Base-by-base conservation (phyloP, 495 filamentous ascomycete genomes). In the Lepidopterella palustris region DNA sequence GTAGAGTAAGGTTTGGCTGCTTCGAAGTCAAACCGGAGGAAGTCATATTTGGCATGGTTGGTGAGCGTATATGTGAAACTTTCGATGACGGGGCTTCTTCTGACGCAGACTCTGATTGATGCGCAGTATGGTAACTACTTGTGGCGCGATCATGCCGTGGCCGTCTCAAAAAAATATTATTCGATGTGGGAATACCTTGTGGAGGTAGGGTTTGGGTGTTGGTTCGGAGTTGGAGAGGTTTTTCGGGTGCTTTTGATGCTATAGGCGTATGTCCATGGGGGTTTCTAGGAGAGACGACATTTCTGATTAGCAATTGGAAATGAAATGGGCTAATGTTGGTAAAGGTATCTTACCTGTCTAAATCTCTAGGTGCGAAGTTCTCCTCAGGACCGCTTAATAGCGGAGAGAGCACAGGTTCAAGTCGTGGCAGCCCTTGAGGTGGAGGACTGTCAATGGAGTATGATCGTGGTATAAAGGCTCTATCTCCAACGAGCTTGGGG, bases 31-130 rank as follows among this genome's bases (percentile, higher is more conserved):
- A 65, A 4, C 66, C 59, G 55, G 73, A 65, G 49, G 69, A 59
- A 21, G 72, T 67, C 72, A 72, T 75, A 40, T 70, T 70, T 39
- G 66, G 64, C 64, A 65, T 64, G 4, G 60, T 64, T 6, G 60
- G 63, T 15, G 60, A 66, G 28, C 67, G 60, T 6, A 32, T 57
- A 52, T 68, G 65, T 32, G 53, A 8, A 32, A 28, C 57, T 51
- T 62, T 59, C 45, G 58, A 57, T 13, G 31, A 13, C 2, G 45
- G 20, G 1, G 32, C 32, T 45, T 62, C 58, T 8, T 62, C 20
- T 51, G 51, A 61, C 15, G 55, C 54, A 24, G 56, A 57, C 61
- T 45, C 51, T 25, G 54, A 35, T 50, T 28, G 53, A 51, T 39
- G 52, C 18, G 28, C 53, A 5, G 63, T 51, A 11, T 55, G 48